These are phyloP conservation scores for Tagetes erecta DNA, from an alignment of 129 eudicot genomes.

Conservation along the genomic window DNA sequence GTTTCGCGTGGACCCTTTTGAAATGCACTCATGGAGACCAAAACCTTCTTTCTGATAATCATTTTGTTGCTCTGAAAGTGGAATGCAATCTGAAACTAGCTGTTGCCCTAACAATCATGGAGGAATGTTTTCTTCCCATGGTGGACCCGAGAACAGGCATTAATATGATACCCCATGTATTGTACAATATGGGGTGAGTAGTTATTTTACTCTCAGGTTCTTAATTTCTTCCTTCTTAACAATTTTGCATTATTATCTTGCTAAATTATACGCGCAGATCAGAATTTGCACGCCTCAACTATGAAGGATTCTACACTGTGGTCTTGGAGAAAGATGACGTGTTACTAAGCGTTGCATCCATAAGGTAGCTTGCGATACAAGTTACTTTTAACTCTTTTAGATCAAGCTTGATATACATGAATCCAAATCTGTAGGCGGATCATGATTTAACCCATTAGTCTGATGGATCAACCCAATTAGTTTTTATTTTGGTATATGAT, in stretches of 20 bases:
- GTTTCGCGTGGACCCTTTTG: constrained; percentile 77
- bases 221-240: neutral
- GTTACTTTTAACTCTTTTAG: neutral
- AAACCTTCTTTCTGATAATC: constrained; percentile 57
- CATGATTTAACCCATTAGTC: neutral
- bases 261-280: constrained; percentile 54
- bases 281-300: constrained; percentile 72
- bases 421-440: neutral
- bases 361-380: constrained; percentile 57
- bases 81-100: constrained; percentile 95
- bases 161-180: constrained; percentile 89
- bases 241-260: neutral
- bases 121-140: constrained; percentile 98
- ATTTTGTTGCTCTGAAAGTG: constrained; percentile 70
- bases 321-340: constrained; percentile 91
- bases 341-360: constrained; percentile 67
- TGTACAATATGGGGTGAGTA: constrained; percentile 89
- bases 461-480: neutral
- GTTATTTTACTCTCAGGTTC: neutral
- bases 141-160: constrained; percentile 90
- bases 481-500: neutral
- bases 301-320: constrained; percentile 70
- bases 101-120: constrained; percentile 91
- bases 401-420: neutral
- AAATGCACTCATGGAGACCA: constrained; percentile 84